Conservation (phyloP, 805 yeast genomes). For the Saturnispora saitoi region DNA sequence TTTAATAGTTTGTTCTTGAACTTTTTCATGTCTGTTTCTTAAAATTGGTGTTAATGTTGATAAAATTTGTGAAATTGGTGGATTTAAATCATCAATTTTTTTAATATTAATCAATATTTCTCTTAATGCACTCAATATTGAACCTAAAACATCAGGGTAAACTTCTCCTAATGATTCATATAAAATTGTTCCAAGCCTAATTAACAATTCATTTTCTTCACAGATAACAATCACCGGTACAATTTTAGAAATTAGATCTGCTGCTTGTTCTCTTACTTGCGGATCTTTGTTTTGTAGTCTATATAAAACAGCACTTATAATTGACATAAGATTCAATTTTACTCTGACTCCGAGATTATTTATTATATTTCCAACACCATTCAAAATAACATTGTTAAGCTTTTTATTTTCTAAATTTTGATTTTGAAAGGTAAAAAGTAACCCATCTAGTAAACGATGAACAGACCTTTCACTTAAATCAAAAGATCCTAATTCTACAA, state of each 20-base stretch:
- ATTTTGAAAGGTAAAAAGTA: slow-evolving; percentile 72
- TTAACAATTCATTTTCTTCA: slow-evolving; percentile 52
- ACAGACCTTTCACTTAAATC: slow-evolving; percentile 53
- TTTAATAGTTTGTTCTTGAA: slow-evolving; percentile 73
- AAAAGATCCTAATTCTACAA: slow-evolving; percentile 40
- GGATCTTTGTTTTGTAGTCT: slow-evolving; percentile 65
- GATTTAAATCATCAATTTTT: slow-evolving; percentile 49
- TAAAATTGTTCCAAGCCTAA: slow-evolving; percentile 63
- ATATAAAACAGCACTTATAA: slow-evolving; percentile 63
- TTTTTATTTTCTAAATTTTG: slow-evolving; percentile 47
- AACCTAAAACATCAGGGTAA: slow-evolving; percentile 87
- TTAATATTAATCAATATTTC: slow-evolving; percentile 55
- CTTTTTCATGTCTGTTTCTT: slow-evolving; percentile 82
- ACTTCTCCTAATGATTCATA: slow-evolving; percentile 93
- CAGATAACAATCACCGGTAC: slow-evolving; percentile 62
- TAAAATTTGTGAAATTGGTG: slow-evolving; percentile 72
- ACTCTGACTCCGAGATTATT: slow-evolving; percentile 54
- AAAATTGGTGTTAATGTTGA: slow-evolving; percentile 89
- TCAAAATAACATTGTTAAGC: slow-evolving; percentile 34
- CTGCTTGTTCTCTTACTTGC: slow-evolving; percentile 73
- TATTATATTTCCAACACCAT: slow-evolving; percentile 57
- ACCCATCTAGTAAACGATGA: slow-evolving; percentile 70
- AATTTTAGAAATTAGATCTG: slow-evolving; percentile 60
- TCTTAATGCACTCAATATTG: slow-evolving; percentile 64
- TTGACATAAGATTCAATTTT: slow-evolving; percentile 63